Conservation (phyloP, 1,284 basidiomycete genomes). For the Mycosarcoma mackinlayi region DNA sequence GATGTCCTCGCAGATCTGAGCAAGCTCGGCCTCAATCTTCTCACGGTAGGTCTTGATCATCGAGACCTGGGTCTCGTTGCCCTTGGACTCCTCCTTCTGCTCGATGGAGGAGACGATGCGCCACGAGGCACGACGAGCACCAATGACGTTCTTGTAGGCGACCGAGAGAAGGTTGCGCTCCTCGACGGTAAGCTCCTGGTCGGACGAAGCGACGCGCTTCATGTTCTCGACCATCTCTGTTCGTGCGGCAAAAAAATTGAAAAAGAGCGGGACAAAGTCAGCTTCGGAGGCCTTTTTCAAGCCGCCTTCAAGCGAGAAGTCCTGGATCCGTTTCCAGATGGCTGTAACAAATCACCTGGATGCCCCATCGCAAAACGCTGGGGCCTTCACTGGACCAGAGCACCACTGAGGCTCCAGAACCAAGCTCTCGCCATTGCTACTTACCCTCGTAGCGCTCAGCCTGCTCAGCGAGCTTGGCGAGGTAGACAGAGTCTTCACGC, state of each 20-base stretch:
- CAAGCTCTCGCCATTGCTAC: conserved; percentile 10
- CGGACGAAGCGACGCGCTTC: conserved; percentile 68
- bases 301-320: too few relatives aligned
- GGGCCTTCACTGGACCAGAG: background rate
- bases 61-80: conserved; percentile 94
- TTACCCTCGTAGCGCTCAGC: conserved; percentile 69
- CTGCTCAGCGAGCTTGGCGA: conserved; percentile 69
- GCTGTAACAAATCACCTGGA: too few relatives aligned
- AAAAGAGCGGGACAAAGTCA: conserved; percentile 5
- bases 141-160: conserved; percentile 99
- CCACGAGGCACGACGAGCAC: conserved; percentile 98
- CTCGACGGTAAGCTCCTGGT: conserved; percentile 89
- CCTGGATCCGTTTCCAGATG: background rate
- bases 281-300: background rate
- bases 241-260: background rate
- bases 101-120: conserved; percentile 99
- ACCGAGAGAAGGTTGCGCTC: conserved; percentile 99
- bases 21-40: conserved; percentile 97
- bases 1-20: conserved; percentile 99
- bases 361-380: background rate
- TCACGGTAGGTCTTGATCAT: conserved; percentile 99
- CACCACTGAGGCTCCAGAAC: background rate
- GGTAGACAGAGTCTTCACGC: conserved; percentile 68
- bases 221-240: conserved; percentile 69
- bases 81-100: conserved; percentile 99